Percentiles rank a stretch among this genome's conserved stretches.
Evolutionary conservation across 768 basidiomycete genomes (phyloP).

Genomic region (Agrocybe chaxingu): DNA sequence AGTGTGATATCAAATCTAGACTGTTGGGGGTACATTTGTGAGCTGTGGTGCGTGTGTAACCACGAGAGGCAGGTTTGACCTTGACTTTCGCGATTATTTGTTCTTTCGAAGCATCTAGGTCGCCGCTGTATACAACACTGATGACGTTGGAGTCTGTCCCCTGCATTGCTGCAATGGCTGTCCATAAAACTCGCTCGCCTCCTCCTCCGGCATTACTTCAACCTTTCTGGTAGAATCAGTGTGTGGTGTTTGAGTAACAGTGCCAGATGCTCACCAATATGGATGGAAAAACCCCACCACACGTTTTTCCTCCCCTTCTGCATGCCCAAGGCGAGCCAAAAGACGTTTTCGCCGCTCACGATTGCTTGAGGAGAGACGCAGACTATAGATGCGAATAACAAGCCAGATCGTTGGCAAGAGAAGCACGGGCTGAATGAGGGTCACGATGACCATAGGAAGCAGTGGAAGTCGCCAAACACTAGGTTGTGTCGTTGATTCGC

Average conservation of each 20-base stretch:
- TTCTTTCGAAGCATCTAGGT: constrained; percentile 74
- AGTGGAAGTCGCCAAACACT: not conserved
- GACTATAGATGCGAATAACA: constrained; percentile 17
- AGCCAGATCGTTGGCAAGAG: constrained; percentile 9
- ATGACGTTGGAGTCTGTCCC: constrained; percentile 60
- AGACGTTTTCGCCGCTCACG: constrained; percentile 12
- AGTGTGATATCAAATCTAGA: constrained; percentile 78
- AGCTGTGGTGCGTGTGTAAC: not conserved
- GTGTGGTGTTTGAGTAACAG: constrained; percentile 3
- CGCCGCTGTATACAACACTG: constrained; percentile 87
- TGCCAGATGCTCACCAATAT: constrained; percentile 67
- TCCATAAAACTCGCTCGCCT: constrained; percentile 95
- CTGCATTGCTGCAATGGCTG: constrained; percentile 78
- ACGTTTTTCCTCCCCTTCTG: constrained; percentile 17
- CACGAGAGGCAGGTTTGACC: constrained; percentile 38
- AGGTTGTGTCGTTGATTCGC: not conserved
- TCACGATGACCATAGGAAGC: not conserved
- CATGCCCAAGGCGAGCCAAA: constrained; percentile 23
- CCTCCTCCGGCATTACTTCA: constrained; percentile 92
- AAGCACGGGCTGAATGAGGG: not conserved
- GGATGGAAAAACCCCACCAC: constrained; percentile 92
- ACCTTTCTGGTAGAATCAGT: constrained; percentile 37
- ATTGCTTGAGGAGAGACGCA: constrained; percentile 17
- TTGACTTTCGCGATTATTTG: constrained; percentile 80
- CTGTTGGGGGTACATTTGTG: constrained; percentile 32